A percentile compares a stretch with the other conserved stretches of the same genome.
Conservation (phyloP, 805 yeast species). For the Zygotorulaspora sp. region DNA sequence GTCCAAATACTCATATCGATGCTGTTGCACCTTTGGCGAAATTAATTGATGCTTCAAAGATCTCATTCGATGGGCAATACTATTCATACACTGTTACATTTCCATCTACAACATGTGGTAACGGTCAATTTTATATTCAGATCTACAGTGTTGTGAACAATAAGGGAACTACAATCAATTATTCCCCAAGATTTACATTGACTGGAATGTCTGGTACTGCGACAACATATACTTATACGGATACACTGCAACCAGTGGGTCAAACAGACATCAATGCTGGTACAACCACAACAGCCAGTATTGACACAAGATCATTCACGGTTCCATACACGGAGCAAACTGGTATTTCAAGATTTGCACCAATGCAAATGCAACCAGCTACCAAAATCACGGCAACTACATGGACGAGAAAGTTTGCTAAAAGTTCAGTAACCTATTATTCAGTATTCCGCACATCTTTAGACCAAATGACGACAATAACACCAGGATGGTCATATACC, state of each 20-base stretch:
- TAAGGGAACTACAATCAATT: conserved; percentile 53
- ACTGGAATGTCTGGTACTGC: conserved; percentile 74
- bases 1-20: conserved; percentile 48
- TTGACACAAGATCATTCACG: conserved; percentile 50
- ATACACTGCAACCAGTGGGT: conserved; percentile 41
- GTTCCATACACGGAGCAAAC: conserved; percentile 76
- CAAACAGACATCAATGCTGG: conserved; percentile 35
- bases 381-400: conserved; percentile 58
- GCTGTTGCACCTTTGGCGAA: conserved; percentile 36
- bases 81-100: conserved; percentile 41
- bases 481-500: conserved; percentile 81
- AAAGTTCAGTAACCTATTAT: conserved; percentile 63
- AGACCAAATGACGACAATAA: conserved; percentile 56
- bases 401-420: conserved; percentile 62
- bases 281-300: conserved; percentile 40
- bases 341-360: conserved; percentile 76
- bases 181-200: conserved; percentile 61
- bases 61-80: conserved; percentile 26
- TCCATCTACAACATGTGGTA: conserved; percentile 43
- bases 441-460: conserved; percentile 37
- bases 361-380: conserved; percentile 90
- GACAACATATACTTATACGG: conserved; percentile 44
- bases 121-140: conserved; percentile 74
- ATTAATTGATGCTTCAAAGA: conserved; percentile 28
- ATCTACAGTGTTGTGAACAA: conserved; percentile 42